Base-by-base conservation (phyloP, 2,329 filamentous ascomycete species). In the Stylonectria norvegica region DNA sequence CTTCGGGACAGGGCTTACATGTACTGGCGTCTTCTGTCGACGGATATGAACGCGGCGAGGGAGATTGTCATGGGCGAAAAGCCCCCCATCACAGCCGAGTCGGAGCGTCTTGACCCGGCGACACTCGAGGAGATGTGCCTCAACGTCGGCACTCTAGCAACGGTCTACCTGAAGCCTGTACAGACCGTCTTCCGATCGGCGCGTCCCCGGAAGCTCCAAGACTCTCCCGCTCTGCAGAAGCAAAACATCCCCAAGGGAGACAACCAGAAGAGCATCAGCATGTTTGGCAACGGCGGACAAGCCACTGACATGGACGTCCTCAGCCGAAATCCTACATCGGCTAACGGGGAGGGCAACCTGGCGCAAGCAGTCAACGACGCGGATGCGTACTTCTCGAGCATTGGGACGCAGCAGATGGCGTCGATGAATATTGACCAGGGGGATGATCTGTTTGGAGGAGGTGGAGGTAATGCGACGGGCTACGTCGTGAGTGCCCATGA, bases 111-210 rank as follows among this genome's bases (percentile, higher is more conserved):
- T 3, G 93, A 98, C 60, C 84, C 90, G 0, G 75, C 78, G 32
- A 98, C 93, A 0, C 75, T 98, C 6, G 93, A 98, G 66, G 93
- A 98, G 63, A 91, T 98, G 79, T 97, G 93, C 59, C 78, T 98
- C 44, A 94, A 91, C 54, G 90, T 98, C 32, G 93, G 93, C 50
- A 97, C 93, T 1, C 76, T 98, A 4, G 93, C 93, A 4, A 98
- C 93, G 1, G 91, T 98, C 36, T 98, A 98, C 65, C 79, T 98
- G 35, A 98, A 98, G 65, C 93, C 93, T 4, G 91, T 98, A 5
- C 89, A 97, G 62, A 91, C 93, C 38, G 93, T 98, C 8, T 98
- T 98, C 74, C 85, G 93, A 42, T 85, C 84, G 14, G 91, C 93
- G 10, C 79, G 93, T 11, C 85, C 88, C 1, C 78, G 89, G 16